Base-by-base conservation (phyloP, 192 early-diverging fungal species). In the Coemansia sp. region DNA sequence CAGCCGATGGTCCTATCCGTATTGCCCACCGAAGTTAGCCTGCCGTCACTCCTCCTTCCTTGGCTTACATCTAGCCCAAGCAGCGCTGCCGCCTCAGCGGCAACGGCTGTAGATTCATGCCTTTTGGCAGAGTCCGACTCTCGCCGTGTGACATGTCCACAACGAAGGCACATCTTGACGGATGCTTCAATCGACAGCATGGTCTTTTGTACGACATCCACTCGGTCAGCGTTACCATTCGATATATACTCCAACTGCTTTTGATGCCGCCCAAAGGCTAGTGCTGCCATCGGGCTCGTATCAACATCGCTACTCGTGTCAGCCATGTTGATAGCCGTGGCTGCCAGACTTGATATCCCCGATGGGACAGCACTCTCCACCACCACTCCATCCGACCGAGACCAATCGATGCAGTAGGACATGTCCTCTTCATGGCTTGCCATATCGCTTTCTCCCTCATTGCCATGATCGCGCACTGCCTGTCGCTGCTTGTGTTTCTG, bases 331-430 rank as follows among this genome's bases (percentile, higher is more conserved):
- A 45, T 53, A 0, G 33, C 53, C 9, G 55, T 40, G 2, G 59
- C 46, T 16, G 62, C 66, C 31, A 51, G 28, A 50, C 51, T 34
- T 11, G 63, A 59, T 21, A 66, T 57, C 13, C 73, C 67, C 6
- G 67, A 50, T 1, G 42, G 9, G 3, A 36, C 20, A 9, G 74
- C 34, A 33, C 69, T 43, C 45, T 75, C 67, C 21, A 82, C 66
- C 1, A 82, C 73, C 21, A 82, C 53, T n/a, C 73, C 79, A 16
- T 75, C 73, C 1, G 79, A 68, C 11, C 79, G 79, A 5, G 79
- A 68, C 79, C 79, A 82, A 63, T 82, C 79, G 26, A 82, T 82
- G 60, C 79, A 82, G 61, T 82, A 82, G 5, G 79, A 63, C 73
- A 82, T 70, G 11, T 70, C 69, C 35, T 50, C 56, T 13, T 63